Conservation (phyloP, 1,284 basidiomycete species). For the Omphalotus olearius region DNA sequence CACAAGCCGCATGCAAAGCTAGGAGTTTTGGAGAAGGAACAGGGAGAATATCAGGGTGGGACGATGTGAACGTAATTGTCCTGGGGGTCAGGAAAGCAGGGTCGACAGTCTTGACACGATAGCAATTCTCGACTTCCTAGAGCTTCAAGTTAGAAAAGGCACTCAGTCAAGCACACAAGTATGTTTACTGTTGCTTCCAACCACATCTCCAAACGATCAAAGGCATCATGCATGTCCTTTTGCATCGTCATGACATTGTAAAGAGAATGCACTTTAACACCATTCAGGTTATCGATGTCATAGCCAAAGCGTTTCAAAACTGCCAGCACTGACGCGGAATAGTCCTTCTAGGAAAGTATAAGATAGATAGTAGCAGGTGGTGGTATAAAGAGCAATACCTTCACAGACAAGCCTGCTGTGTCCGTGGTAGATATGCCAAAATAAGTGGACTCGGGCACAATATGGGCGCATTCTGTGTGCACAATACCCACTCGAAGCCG, state of each 20-base stretch:
- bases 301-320: not conserved
- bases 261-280: conserved; percentile 23
- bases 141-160: not conserved
- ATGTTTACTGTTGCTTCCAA: conserved; percentile 23
- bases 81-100: not conserved
- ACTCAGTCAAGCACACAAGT: not conserved
- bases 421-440: not conserved
- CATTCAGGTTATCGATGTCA: conserved; percentile 19
- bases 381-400: too few relatives aligned
- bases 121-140: not conserved
- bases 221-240: conserved; percentile 17
- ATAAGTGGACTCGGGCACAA: conserved; percentile 6
- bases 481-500: not conserved
- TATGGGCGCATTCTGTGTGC: conserved; percentile 6
- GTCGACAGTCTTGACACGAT: not conserved
- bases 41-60: conserved; percentile 3
- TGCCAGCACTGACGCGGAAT: conserved; percentile 2
- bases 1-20: conserved; percentile 23
- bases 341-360: not conserved
- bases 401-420: too few relatives aligned
- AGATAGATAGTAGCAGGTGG: not conserved
- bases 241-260: conserved; percentile 28
- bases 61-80: conserved; percentile 5
- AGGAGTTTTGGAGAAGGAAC: conserved; percentile 17
- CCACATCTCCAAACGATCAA: conserved; percentile 25